Conservation (phyloP, 2,329 filamentous ascomycete species). For the Pseudogymnoascus sp. region DNA sequence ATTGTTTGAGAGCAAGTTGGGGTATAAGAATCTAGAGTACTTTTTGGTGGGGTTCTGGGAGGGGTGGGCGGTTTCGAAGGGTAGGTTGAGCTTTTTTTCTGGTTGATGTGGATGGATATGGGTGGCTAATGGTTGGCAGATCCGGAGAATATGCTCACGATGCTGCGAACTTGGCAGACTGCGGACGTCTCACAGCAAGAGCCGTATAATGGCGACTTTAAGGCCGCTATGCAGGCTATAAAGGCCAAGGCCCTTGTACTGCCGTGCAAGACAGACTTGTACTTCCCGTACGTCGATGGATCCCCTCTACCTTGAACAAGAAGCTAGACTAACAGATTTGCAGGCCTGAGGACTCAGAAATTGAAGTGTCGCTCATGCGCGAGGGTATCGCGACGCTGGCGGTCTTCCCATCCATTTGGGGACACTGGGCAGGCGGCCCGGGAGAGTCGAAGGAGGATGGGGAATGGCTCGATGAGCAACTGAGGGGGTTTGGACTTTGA, state of each 20-base stretch:
- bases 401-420: constrained; percentile 55
- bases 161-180: constrained; percentile 73
- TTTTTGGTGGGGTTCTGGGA: constrained; percentile 75
- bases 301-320: background rate
- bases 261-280: constrained; percentile 66
- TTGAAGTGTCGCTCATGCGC: constrained; percentile 59
- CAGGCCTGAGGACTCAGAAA: constrained; percentile 67
- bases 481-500: constrained; percentile 37
- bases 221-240: constrained; percentile 57
- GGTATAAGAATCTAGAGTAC: constrained; percentile 60
- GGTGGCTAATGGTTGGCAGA: constrained; percentile 33
- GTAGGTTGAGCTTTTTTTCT: constrained; percentile 23
- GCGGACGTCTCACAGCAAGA: constrained; percentile 62
- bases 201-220: constrained; percentile 60
- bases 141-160: constrained; percentile 65
- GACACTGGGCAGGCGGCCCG: constrained; percentile 60
- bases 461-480: constrained; percentile 59
- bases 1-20: constrained; percentile 56
- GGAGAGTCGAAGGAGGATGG: constrained; percentile 64
- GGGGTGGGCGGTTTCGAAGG: constrained; percentile 61
- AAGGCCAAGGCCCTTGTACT: constrained; percentile 65
- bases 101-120: background rate
- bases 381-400: constrained; percentile 47
- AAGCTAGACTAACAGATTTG: background rate
- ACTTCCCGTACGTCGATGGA: constrained; percentile 56